Base-by-base conservation (phyloP, 441 rosid species). In the Mallotus repandus region DNA sequence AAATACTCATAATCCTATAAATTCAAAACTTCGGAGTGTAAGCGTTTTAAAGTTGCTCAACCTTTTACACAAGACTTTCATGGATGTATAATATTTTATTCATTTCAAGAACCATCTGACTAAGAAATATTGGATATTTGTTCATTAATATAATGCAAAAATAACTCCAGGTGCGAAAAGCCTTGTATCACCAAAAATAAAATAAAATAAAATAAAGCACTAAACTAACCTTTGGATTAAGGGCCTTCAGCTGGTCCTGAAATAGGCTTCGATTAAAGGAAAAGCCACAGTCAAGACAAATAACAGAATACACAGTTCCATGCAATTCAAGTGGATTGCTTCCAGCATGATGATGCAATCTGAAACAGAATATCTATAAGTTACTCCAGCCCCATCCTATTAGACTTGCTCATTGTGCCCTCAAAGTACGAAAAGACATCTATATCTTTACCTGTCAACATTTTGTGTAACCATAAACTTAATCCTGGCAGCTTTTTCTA, bases 311-410 rank as follows among this genome's bases (percentile, higher is more conserved):
- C 14, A 89, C 97, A 12, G 98, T 89, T 61, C 97, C 96, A 66
- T 94, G 99, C 79, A 94, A 72, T 78, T 94, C 98, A 66, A 94
- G 89, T 2, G 98, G 96, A 76, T 81, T 79, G 83, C 93, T 91
- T 66, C 99, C 97, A 75, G 97, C 98, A 80, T 86, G 90, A 82
- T 94, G 97, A 77, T 92, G 97, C 81, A 94, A 66, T 82, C 97
- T 91, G 82, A 62, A 64, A 74, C 41, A 79, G 59, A 73, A 75
- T 67, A 67, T 41, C 60, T 54, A 55, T 67, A 67, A 71, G 71
- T 53, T 45, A 63, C 60, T 18, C 46, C 73, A 79, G 32, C 32
- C 32, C 3, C 32, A 29, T 29, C 32, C 32, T 25, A 25, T 35
- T 56, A 38, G 54, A 59, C 61, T 73, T 71, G 32, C 56, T 43